Evolutionary conservation across 2,329 filamentous ascomycete genomes (phyloP).

Genomic region (Pseudocercospora cruenta): DNA sequence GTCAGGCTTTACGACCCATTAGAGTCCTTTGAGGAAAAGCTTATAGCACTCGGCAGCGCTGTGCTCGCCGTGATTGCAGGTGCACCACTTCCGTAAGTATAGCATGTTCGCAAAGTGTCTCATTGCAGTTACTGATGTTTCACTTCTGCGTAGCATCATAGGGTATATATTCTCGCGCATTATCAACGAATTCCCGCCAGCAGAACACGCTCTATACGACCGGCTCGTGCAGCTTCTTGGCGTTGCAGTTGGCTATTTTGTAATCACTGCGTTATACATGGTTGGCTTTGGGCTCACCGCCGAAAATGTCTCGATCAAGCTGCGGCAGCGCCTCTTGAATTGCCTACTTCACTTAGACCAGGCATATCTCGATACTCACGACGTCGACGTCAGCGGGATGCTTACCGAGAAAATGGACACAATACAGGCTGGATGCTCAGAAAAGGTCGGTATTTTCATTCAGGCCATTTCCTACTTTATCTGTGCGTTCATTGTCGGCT

Average conservation of each 20-base stretch:
- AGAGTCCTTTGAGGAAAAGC: slow-evolving; percentile 45
- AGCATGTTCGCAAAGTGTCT: no score
- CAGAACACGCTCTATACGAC: slow-evolving; percentile 46
- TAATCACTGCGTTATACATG: slow-evolving; percentile 54
- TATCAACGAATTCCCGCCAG: slow-evolving; percentile 55
- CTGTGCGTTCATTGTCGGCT: slow-evolving; percentile 51
- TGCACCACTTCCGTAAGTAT: slow-evolving; percentile 40
- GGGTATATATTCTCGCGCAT: slow-evolving; percentile 53
- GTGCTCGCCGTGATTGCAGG: slow-evolving; percentile 45
- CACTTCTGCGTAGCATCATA: slow-evolving; percentile 36
- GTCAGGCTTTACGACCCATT: slow-evolving; percentile 53
- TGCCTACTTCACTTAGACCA: slow-evolving; percentile 56
- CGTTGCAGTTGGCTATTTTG: slow-evolving; percentile 54
- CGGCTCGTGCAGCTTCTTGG: slow-evolving; percentile 50
- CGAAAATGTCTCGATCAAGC: slow-evolving; percentile 52
- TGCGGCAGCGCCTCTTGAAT: slow-evolving; percentile 52
- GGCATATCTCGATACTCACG: slow-evolving; percentile 55
- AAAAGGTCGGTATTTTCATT: slow-evolving; percentile 53
- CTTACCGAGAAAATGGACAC: slow-evolving; percentile 51
- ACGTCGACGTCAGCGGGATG: slow-evolving; percentile 53
- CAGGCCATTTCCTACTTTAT: slow-evolving; percentile 52
- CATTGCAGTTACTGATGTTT: neutral
- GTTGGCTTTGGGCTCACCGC: slow-evolving; percentile 56
- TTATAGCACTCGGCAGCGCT: slow-evolving; percentile 41
- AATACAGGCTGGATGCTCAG: slow-evolving; percentile 52